These are phyloP conservation scores for Allium sativum DNA, from an alignment of 106 monocot species.

Conservation along the genomic window DNA sequence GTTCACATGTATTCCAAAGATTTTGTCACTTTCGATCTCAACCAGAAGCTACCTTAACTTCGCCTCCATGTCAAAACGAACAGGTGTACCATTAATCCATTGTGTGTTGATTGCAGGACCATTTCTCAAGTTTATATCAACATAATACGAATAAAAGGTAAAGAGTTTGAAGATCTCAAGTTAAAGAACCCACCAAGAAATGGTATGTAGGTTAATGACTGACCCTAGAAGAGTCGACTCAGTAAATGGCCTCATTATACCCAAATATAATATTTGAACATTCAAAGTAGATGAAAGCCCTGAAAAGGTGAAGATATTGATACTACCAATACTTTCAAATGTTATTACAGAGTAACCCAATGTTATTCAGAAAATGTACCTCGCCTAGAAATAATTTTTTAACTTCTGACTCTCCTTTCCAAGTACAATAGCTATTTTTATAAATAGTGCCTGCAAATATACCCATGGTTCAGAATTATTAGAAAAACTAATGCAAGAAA, in stretches of 20 bases:
- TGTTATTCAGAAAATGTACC: too few relatives aligned
- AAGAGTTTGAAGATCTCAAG: too few relatives aligned
- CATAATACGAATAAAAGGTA: slow-evolving; percentile 1
- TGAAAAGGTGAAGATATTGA: slow-evolving; percentile 19
- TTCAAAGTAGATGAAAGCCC: slow-evolving; percentile 89
- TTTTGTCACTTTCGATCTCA: slow-evolving; percentile 66
- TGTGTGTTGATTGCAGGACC: slow-evolving; percentile 17
- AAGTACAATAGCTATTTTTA: too few relatives aligned
- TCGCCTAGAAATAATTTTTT: too few relatives aligned
- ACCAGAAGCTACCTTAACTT: slow-evolving; percentile 66
- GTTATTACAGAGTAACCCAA: neutral
- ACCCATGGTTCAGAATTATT: too few relatives aligned
- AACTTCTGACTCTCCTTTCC: too few relatives aligned
- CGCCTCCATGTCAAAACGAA: slow-evolving; percentile 80
- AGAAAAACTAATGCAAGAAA: too few relatives aligned
- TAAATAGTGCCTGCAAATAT: too few relatives aligned
- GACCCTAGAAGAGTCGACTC: slow-evolving; percentile 74
- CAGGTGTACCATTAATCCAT: slow-evolving; percentile 66
- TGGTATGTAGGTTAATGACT: slow-evolving; percentile 10
- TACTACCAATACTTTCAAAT: neutral
- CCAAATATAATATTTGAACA: slow-evolving; percentile 77
- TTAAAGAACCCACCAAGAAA: neutral
- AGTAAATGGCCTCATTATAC: slow-evolving; percentile 98
- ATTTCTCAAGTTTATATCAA: slow-evolving; percentile 36
- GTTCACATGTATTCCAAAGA: slow-evolving; percentile 83